Evolutionary conservation across 176 grass and related monocot genomes (phyloP).

Genomic region (Musa troglodytarum): DNA sequence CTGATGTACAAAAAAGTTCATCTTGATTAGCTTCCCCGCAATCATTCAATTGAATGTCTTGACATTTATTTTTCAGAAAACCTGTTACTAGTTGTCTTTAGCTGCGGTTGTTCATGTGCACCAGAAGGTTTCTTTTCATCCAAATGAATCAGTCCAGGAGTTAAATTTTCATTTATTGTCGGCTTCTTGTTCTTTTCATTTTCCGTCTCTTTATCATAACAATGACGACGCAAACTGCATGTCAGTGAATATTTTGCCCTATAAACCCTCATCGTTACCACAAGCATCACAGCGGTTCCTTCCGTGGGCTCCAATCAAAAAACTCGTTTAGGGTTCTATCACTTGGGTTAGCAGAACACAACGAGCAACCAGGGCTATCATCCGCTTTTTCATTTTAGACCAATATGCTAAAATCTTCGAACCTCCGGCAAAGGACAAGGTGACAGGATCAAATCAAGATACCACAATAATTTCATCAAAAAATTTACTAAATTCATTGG

Average conservation of each 20-base stretch:
- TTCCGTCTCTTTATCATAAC: not conserved
- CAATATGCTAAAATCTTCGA: not conserved
- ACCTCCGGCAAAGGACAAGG: not conserved
- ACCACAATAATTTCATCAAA: not conserved
- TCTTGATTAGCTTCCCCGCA: too few species aligned
- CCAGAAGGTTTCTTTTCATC: not conserved
- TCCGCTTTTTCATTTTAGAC: too few species aligned
- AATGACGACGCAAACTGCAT: not conserved
- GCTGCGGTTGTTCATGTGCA: not conserved
- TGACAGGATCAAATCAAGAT: not conserved
- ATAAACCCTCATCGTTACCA: not conserved
- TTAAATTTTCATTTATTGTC: not conserved
- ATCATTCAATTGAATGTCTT: too few species aligned
- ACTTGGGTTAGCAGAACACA: too few species aligned
- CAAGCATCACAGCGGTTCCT: not conserved
- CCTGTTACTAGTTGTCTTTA: not conserved
- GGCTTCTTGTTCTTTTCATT: not conserved
- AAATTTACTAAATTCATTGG: not conserved
- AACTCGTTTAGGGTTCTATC: too few species aligned
- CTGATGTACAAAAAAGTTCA: not conserved
- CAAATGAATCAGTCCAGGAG: not conserved
- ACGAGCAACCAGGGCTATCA: not conserved
- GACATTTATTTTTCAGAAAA: too few species aligned
- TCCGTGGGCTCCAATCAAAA: not conserved
- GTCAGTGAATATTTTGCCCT: not conserved